Evolutionary conservation across 1,139 yeast species (phyloP), one percentile per base, ranked within the genome.

Genomic region (Blastobotrys serpentis): DNA sequence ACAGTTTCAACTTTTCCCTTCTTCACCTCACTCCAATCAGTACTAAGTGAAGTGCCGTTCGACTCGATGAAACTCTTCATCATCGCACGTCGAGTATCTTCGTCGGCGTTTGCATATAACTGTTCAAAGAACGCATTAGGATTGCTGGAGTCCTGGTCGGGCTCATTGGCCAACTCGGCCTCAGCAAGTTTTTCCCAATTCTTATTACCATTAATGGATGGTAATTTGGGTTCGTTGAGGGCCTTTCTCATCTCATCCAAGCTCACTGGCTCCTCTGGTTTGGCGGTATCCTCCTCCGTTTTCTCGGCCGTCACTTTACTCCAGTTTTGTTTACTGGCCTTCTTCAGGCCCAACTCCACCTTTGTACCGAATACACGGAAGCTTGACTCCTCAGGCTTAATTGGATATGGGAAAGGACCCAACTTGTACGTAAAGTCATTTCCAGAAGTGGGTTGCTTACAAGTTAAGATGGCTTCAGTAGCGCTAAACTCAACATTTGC

Each of bases 31-130:
- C 72, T 78, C 99, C 99, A 94, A 64, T 87, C 86, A 4, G 98
- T 94, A 44, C 95, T 87, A 53, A 94, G 72, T 1, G 95, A 82
- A 0, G 98, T 94, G 16, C 99, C 99, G 56, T 86, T 86, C 58
- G 96, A 86, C 67, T 94, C 97, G n/a, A 81, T 75, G 61, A 80
- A 92, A 47, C 96, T 87, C 69, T 94, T 94, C 94, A 88, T 86
- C 98, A 94, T 94, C 1, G 99, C 99, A 50, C 95, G 76, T 57
- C 75, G 75, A 0, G 96, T 84, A 61, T 92, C 96, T 8, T 86
- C 95, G 62, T 89, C 96, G 0, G 95, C 94, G 56, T 78, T 82
- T 36, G 78, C 76, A 68, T 85, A 94, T 10, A 94, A 65, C 53
- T 80, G 75, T 56, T 81, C 77, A 71, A 94, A 92, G 61, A 94